Percentiles rank a stretch among this genome's conserved stretches.
Conservation (phyloP, 129 eudicot species). For the Oenanthe sinensis region DNA sequence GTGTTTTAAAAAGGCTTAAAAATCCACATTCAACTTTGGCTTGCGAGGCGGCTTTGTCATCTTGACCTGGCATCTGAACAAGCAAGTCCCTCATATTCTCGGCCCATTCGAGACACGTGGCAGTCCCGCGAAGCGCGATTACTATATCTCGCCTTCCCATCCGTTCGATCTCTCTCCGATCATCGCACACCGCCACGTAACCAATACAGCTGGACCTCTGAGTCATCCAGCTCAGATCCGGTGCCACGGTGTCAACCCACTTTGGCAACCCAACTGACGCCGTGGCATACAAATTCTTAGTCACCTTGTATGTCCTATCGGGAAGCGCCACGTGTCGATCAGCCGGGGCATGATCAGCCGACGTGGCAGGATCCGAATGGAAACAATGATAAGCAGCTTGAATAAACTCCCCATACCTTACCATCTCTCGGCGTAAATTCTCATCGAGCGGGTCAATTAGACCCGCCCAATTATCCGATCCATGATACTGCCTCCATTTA, state of each 20-base stretch:
- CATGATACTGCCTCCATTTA: constrained; percentile 89
- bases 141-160: constrained; percentile 93
- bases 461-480: constrained; percentile 77
- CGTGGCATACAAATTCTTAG: constrained; percentile 77
- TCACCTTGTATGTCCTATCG: constrained; percentile 63
- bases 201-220: constrained; percentile 84
- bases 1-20: constrained; percentile 44
- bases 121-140: constrained; percentile 80
- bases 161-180: constrained; percentile 64
- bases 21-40: constrained; percentile 82
- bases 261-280: constrained; percentile 70
- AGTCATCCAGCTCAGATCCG: constrained; percentile 95
- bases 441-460: constrained; percentile 83
- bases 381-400: constrained; percentile 91
- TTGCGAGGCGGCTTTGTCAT: constrained; percentile 23
- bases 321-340: constrained; percentile 64
- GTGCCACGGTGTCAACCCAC: constrained; percentile 90
- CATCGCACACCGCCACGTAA: constrained; percentile 91
- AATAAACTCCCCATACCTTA: constrained; percentile 86
- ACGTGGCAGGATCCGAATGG: constrained; percentile 67
- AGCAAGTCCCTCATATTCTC: constrained; percentile 65
- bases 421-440: constrained; percentile 91
- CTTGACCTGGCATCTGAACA: constrained; percentile 38
- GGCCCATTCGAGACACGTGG: constrained; percentile 95
- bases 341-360: constrained; percentile 27